Evolutionary conservation across 192 early-diverging fungal species (phyloP).

Genomic region (Coemansia sp.): DNA sequence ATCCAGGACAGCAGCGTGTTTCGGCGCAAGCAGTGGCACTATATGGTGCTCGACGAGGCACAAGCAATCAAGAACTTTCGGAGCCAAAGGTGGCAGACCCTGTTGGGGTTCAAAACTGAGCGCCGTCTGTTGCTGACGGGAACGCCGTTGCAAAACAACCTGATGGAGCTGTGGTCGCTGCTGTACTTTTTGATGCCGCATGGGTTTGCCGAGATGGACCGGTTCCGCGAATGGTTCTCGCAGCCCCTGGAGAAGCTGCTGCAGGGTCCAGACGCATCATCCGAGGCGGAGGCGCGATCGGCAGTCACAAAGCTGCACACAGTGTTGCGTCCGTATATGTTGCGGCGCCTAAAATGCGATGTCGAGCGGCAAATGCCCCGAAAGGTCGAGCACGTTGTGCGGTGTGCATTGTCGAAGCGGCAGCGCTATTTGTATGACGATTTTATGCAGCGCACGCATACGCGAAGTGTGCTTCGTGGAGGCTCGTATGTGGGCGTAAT

Average conservation of each 20-base stretch:
- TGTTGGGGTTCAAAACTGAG: constrained; percentile 81
- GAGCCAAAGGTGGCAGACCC: constrained; percentile 88
- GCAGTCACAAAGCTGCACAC: constrained; percentile 71
- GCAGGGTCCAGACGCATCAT: not conserved
- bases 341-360: constrained; percentile 88
- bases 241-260: constrained; percentile 5
- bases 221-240: constrained; percentile 93
- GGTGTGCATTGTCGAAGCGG: constrained; percentile 87
- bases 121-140: constrained; percentile 91
- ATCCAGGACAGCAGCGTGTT: constrained; percentile 82
- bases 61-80: constrained; percentile 90
- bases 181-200: constrained; percentile 97
- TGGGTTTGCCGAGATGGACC: constrained; percentile 88
- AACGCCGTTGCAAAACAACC: constrained; percentile 95
- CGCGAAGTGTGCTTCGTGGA: constrained; percentile 87
- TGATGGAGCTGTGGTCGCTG: constrained; percentile 98
- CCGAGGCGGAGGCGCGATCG: constrained; percentile 51
- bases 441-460: constrained; percentile 79
- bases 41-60: constrained; percentile 79
- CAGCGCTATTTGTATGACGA: constrained; percentile 95
- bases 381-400: constrained; percentile 90
- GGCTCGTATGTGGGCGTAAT: constrained; percentile 67
- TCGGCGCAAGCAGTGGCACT: constrained; percentile 74
- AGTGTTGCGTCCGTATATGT: constrained; percentile 67
- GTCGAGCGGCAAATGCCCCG: constrained; percentile 96